Percentiles rank a stretch among this genome's conserved stretches.
phyloP scores from a whole-genome alignment of 768 basidiomycete genomes.

The Cystofilobasidium bisporidii region DNA sequence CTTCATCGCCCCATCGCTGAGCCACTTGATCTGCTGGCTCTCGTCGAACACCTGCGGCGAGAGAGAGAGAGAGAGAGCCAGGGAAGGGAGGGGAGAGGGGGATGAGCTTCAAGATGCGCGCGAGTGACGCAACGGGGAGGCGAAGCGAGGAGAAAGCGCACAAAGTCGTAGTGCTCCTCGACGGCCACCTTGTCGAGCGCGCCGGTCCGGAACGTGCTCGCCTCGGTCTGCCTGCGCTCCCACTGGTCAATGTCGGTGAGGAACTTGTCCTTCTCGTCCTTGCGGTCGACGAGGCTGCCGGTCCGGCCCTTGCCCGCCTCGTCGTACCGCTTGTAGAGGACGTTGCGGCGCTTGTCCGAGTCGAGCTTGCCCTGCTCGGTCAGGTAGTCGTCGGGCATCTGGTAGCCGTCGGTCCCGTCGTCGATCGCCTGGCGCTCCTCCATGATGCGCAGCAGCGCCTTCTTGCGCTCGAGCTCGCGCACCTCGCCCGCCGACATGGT shows the following conservation, averaged over 20 bases:
- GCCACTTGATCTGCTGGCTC: constrained; percentile 89
- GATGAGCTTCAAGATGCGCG: no score
- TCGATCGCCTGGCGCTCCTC: constrained; percentile 90
- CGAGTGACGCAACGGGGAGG: no score
- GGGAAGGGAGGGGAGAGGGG: not conserved
- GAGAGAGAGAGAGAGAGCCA: not conserved
- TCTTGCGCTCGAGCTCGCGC: constrained; percentile 76
- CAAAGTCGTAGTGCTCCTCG: constrained; percentile 86
- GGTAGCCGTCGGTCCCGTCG: constrained; percentile 92
- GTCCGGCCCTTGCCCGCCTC: constrained; percentile 77
- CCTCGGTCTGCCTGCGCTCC: constrained; percentile 82
- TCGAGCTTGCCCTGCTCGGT: constrained; percentile 98
- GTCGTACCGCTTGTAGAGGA: constrained; percentile 86
- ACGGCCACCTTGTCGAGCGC: constrained; percentile 76
- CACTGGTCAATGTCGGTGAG: constrained; percentile 95
- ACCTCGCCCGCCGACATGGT: constrained; percentile 74
- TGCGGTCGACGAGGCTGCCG: constrained; percentile 57
- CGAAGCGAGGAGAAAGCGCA: constrained; percentile 37
- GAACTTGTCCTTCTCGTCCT: constrained; percentile 66
- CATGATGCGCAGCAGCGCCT: constrained; percentile 78
- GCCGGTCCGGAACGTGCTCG: constrained; percentile 81
- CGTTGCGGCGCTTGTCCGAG: constrained; percentile 87
- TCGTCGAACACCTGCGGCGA: constrained; percentile 60
- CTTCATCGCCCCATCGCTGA: constrained; percentile 63
- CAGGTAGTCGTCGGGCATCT: constrained; percentile 93